Conservation (phyloP, 2,329 filamentous ascomycete genomes). For the Hymenoscyphus salicellus region DNA sequence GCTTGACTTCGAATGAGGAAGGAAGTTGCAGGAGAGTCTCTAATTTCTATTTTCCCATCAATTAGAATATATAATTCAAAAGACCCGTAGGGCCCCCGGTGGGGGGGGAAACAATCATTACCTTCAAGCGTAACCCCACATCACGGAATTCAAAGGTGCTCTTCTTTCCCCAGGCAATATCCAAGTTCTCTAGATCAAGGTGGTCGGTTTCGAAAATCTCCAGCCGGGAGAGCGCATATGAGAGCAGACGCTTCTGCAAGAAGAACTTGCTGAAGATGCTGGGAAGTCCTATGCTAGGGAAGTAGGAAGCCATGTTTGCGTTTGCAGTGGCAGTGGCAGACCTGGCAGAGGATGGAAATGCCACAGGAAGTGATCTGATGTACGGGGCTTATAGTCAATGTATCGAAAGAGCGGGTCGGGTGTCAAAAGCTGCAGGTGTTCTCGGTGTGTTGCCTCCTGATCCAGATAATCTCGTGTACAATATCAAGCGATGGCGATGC, state of each 20-base stretch:
- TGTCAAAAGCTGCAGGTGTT: constrained; percentile 18
- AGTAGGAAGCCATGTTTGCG: constrained; percentile 35
- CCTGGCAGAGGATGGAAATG: neutral
- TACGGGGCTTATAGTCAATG: constrained; percentile 8
- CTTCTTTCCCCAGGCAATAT: constrained; percentile 76
- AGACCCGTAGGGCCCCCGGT: neutral
- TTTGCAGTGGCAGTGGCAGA: neutral
- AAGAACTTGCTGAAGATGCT: constrained; percentile 46
- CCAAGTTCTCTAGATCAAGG: constrained; percentile 80
- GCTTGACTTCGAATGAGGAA: constrained; percentile 64
- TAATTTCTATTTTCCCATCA: constrained; percentile 62
- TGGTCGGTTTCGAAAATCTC: constrained; percentile 86
- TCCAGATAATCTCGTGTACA: constrained; percentile 28
- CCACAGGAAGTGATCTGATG: constrained; percentile 1
- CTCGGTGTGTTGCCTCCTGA: constrained; percentile 22
- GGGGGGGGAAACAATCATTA: constrained; percentile 35
- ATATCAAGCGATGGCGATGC: constrained; percentile 17
- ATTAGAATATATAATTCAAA: constrained; percentile 20
- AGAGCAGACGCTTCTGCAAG: constrained; percentile 84
- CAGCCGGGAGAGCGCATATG: constrained; percentile 78
- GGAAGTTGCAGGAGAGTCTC: constrained; percentile 72
- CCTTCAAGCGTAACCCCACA: constrained; percentile 76
- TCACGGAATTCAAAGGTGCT: constrained; percentile 83
- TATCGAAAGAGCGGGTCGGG: constrained; percentile 10
- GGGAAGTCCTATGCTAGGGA: constrained; percentile 10